These are phyloP conservation scores for Rutstroemia sp. DNA, from an alignment of 2,329 filamentous ascomycete genomes.

Conservation along the genomic window DNA sequence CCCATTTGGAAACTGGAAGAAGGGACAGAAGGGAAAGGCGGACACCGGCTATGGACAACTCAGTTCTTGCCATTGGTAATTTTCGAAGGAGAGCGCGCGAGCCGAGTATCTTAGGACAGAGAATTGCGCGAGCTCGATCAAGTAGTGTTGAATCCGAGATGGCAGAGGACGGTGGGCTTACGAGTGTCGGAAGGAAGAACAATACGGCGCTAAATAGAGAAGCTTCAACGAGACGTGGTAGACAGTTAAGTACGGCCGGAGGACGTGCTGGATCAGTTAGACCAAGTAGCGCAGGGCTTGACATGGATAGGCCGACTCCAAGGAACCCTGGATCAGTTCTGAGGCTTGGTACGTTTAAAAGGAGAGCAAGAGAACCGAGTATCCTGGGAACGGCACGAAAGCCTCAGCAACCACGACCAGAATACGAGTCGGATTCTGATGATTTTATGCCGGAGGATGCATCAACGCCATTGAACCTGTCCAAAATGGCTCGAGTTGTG, in stretches of 20 bases:
- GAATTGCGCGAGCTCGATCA: slow-evolving; percentile 20
- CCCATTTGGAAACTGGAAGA: slow-evolving; percentile 25
- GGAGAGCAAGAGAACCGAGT: slow-evolving; percentile 52
- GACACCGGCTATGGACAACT: slow-evolving; percentile 27
- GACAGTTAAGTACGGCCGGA: slow-evolving; percentile 31
- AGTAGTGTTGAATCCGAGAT: slow-evolving; percentile 29
- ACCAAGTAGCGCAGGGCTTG: slow-evolving; percentile 22
- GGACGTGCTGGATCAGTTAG: slow-evolving; percentile 13
- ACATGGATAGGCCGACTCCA: slow-evolving; percentile 22
- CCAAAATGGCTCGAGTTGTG: slow-evolving; percentile 29
- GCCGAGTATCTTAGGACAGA: slow-evolving; percentile 24
- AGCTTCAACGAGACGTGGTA: slow-evolving; percentile 30
- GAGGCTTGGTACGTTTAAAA: slow-evolving; percentile 51
- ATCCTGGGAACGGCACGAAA: slow-evolving; percentile 41
- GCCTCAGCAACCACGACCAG: slow-evolving; percentile 31
- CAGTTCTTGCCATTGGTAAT: slow-evolving; percentile 39
- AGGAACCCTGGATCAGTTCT: slow-evolving; percentile 31
- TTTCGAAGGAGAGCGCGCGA: slow-evolving; percentile 54
- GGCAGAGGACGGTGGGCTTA: slow-evolving; percentile 23
- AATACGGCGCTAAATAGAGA: slow-evolving; percentile 23
- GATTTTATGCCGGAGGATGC: slow-evolving; percentile 58
- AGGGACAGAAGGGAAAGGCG: slow-evolving; percentile 22
- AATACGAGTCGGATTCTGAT: slow-evolving; percentile 38
- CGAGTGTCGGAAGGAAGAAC: slow-evolving; percentile 23
- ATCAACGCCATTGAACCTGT: slow-evolving; percentile 55